Evolutionary conservation across 306 rosid genomes (phyloP), one percentile per base, ranked within the genome.

Genomic region (Cyamopsis tetragonoloba): DNA sequence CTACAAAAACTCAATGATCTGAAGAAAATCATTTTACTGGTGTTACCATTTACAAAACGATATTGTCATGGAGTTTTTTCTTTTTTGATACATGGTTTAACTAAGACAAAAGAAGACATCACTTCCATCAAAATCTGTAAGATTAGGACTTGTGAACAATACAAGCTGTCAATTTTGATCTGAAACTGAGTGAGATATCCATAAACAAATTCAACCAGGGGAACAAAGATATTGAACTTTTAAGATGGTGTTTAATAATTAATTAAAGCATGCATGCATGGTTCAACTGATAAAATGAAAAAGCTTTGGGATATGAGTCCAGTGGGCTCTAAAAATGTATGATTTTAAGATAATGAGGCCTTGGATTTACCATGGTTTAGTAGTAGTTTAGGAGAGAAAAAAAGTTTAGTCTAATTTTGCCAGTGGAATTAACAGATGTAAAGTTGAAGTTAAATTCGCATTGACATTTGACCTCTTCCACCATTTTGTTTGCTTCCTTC

Each of bases 401-500:
- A 48, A 19, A 61, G 1, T 8, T 17, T 32, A 54, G 13, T 56
- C 58, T 66, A 43, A 20, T 49, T 64, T 51, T 78, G n/a, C 17
- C 71, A 39, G 67, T 63, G 35, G 22, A 42, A 76, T 76, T 18
- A 49, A 63, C 48, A 41, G 6, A 49, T 62, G 15, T 39, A 14
- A n/a, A 61, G 71, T 39, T 13, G 68, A 65, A 50, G 80, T 72
- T 22, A 43, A 77, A 63, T 39, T 26, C 31, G 54, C 72, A 75
- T 81, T 86, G n/a, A n/a, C n/a, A n/a, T n/a, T n/a, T n/a, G 82
- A 85, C 86, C 80, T 28, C 54, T 82, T 75, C 80, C 79, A 13
- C 66, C 43, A 34, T 42, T 75, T 82, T 75, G n/a, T n/a, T n/a
- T n/a, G n/a, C n/a, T n/a, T n/a, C n/a, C n/a, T n/a, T n/a, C n/a